Base-by-base conservation (phyloP, 176 grass and related monocot genomes). In the Avena atlantica region DNA sequence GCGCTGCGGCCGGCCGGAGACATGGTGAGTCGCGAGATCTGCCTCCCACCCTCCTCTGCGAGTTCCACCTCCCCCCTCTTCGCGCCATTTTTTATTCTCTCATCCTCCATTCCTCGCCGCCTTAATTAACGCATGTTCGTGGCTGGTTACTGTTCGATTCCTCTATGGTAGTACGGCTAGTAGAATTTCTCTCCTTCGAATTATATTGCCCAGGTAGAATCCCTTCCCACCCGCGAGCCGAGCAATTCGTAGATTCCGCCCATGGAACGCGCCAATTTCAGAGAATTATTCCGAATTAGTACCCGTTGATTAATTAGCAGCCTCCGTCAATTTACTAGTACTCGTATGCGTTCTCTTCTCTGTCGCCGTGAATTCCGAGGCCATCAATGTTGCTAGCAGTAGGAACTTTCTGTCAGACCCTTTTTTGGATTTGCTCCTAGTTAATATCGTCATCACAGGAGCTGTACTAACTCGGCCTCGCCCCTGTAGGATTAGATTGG, bases 1-100 rank as follows among this genome's bases (percentile, higher is more conserved):
- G 63, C 57, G 37, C 69, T 5, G 3, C 55, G 8, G 49, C 7
- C 23, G 4, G 29, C 52, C 68, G 14, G 24, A 71, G 80, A 65
- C 80, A 88, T 91, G 90, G 90, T 91, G 71, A 85, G 89, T 85
- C 72, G 6, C 66, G 63, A 78, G 84, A 86, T 86, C 85, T 76
- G 70, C 65, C 2, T 42, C 64, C 64, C 1, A 1, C 68, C 68
- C 12, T 15, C 44, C 71, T 25, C 85, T 60, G 51, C 51, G 15
- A 1, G 19, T 5, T 5, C 27, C 8, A 34, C 11, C 0, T 17
- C 9, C 19, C 9, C 1, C 17, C 47, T 9, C 25, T 78, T 40
- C 58, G 66, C 68, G 64, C 81, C 27, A 57, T 57, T 50, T 84
- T 59, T 64, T 27, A 5, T 42, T 23, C 14, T 10, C 53, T 12